These are phyloP conservation scores for Pseudevernia furfuracea DNA, from an alignment of 495 filamentous ascomycete species.

Conservation along the genomic window DNA sequence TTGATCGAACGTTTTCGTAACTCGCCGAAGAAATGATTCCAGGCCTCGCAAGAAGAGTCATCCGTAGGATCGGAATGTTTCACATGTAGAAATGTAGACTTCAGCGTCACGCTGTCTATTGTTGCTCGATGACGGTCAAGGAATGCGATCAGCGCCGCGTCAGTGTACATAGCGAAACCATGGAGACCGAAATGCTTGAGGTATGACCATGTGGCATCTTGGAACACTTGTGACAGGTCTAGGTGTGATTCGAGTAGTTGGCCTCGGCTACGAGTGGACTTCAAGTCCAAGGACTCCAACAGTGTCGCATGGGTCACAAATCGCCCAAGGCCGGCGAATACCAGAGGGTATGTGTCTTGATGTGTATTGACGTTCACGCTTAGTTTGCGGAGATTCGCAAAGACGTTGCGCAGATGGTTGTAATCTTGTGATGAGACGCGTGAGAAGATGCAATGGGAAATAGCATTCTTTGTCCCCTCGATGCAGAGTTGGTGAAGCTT, in stretches of 20 bases:
- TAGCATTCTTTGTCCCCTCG: neutral
- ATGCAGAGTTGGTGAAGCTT: neutral
- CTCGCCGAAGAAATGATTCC: neutral
- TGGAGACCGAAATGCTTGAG: slow-evolving; percentile 1
- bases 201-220: neutral
- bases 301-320: neutral
- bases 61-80: neutral
- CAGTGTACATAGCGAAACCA: neutral
- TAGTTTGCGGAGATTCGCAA: neutral
- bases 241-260: neutral
- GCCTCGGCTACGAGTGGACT: too few species aligned
- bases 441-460: neutral
- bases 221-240: neutral
- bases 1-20: neutral
- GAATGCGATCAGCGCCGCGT: neutral
- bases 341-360: neutral
- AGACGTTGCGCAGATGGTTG: neutral
- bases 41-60: neutral
- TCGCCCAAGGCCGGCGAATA: neutral
- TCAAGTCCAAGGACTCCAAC: neutral
- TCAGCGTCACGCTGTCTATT: neutral
- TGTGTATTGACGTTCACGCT: neutral
- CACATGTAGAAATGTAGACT: neutral
- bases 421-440: neutral
- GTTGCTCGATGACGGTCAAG: neutral